Conservation (phyloP, 148 eudicot species). For the Oxyria digyna region DNA sequence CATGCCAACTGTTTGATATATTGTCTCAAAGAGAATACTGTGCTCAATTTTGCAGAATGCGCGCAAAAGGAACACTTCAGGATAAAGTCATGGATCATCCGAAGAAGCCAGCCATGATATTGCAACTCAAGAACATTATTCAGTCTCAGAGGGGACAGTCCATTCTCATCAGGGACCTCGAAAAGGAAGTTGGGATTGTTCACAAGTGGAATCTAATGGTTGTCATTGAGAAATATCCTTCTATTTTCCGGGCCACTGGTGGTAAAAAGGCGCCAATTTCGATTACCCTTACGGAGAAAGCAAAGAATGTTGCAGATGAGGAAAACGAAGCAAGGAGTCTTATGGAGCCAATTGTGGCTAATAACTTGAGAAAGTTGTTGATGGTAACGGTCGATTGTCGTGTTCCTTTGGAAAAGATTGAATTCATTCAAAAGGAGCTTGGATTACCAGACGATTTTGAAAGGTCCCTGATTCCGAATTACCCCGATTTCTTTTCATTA, state of each 20-base stretch:
- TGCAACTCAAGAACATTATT: constrained; percentile 57
- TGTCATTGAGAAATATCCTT: constrained; percentile 70
- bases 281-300: constrained; percentile 53
- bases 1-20: constrained; percentile 6
- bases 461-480: constrained; percentile 43
- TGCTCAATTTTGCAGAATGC: constrained; percentile 9
- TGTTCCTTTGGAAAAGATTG: constrained; percentile 59
- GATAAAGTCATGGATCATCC: constrained; percentile 61
- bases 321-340: constrained; percentile 45
- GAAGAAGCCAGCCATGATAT: constrained; percentile 60
- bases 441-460: constrained; percentile 68
- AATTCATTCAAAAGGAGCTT: constrained; percentile 38
- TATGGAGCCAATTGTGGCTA: constrained; percentile 84
- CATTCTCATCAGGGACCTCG: constrained; percentile 73
- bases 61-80: constrained; percentile 3
- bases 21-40: constrained; percentile 4
- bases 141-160: constrained; percentile 54
- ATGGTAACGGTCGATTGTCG: constrained; percentile 87
- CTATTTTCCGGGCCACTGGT: constrained; percentile 60
- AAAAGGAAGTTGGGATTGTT: constrained; percentile 87
- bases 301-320: constrained; percentile 42
- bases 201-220: constrained; percentile 90
- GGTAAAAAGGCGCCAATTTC: constrained; percentile 45
- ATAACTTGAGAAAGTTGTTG: constrained; percentile 62
- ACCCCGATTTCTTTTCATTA: constrained; percentile 55